Evolutionary conservation across 345 rosid genomes (phyloP).

Genomic region (Arabidopsis arenosa): DNA sequence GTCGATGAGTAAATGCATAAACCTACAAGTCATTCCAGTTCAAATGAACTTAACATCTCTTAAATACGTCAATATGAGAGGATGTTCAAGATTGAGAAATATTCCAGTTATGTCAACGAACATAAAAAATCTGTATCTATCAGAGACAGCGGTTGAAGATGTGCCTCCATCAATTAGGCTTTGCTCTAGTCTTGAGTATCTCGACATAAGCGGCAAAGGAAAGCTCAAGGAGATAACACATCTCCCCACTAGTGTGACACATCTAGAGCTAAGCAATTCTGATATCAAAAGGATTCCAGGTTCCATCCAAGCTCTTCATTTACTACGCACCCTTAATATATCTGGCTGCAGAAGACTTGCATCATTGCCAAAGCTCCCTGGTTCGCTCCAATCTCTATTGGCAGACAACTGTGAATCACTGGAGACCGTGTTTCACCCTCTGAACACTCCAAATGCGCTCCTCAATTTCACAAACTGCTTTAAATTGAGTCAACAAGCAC

Average conservation of each 20-base stretch:
- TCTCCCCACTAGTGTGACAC: neutral
- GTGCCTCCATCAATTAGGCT: neutral
- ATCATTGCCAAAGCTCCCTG: neutral
- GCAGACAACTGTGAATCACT: neutral
- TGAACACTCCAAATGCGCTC: neutral
- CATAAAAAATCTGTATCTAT: neutral
- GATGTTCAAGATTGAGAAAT: conserved; percentile 13
- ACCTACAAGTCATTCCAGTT: neutral
- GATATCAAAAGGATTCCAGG: neutral
- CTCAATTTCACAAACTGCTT: neutral
- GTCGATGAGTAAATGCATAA: neutral
- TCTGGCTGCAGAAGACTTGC: neutral
- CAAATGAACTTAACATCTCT: conserved; percentile 1
- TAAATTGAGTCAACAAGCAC: neutral
- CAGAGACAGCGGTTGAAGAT: neutral
- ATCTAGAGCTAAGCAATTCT: rapidly evolving
- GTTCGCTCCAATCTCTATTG: rapidly evolving
- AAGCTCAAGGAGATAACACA: neutral
- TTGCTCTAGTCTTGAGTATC: neutral
- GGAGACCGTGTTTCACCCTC: neutral
- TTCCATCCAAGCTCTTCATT: neutral
- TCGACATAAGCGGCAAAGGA: rapidly evolving
- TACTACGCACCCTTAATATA: rapidly evolving
- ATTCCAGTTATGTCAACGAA: conserved; percentile 18
- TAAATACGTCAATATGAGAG: neutral